These are phyloP conservation scores for Baudoinia panamericana DNA, from an alignment of 495 filamentous ascomycete species.

Conservation along the genomic window DNA sequence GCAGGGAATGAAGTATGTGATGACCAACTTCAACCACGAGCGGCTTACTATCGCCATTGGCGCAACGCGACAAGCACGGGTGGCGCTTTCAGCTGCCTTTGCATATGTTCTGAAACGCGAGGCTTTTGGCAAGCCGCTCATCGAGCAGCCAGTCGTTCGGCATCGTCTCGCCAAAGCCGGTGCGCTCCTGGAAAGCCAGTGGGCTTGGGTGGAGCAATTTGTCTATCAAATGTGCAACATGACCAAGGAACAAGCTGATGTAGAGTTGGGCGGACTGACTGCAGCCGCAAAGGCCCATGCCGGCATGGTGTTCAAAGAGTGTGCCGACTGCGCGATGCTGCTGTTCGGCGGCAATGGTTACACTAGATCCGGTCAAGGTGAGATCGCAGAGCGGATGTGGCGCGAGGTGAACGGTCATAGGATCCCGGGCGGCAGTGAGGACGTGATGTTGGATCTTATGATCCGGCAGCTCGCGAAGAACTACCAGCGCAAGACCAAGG, in stretches of 20 bases:
- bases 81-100: constrained; percentile 52
- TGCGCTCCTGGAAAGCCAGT: constrained; percentile 53
- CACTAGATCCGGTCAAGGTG: constrained; percentile 53
- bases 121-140: constrained; percentile 59
- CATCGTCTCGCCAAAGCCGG: constrained; percentile 59
- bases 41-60: constrained; percentile 52
- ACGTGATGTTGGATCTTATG: constrained; percentile 59
- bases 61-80: constrained; percentile 47
- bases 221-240: constrained; percentile 55
- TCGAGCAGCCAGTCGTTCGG: constrained; percentile 62
- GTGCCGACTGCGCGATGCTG: constrained; percentile 51
- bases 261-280: constrained; percentile 54
- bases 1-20: constrained; percentile 59
- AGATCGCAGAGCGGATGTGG: constrained; percentile 50
- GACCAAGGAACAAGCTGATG: constrained; percentile 48
- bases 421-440: constrained; percentile 50
- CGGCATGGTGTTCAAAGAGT: constrained; percentile 52
- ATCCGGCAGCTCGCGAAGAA: constrained; percentile 62
- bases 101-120: constrained; percentile 58
- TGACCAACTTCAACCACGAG: constrained; percentile 81
- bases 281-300: constrained; percentile 58
- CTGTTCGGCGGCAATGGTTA: constrained; percentile 64
- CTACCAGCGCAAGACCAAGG: constrained; percentile 49
- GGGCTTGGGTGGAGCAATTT: constrained; percentile 64
- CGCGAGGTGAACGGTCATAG: constrained; percentile 17